Percentiles rank a stretch among this genome's conserved stretches.
Evolutionary conservation across 1,284 basidiomycete species (phyloP).

Genomic region (Malassezia restricta): DNA sequence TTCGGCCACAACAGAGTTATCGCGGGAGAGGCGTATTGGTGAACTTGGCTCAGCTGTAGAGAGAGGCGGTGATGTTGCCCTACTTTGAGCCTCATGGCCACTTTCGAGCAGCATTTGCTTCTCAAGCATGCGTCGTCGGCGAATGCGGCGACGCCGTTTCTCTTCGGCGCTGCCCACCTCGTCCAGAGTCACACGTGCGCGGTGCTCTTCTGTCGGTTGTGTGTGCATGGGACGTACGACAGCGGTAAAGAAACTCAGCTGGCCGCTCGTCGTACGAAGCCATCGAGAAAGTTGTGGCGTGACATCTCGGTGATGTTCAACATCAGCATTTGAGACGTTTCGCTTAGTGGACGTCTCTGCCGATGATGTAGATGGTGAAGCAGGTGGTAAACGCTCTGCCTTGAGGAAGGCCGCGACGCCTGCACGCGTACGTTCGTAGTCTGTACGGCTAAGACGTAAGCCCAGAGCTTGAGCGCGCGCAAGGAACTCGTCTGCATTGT

Average conservation of each 20-base stretch:
- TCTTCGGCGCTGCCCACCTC: conserved; percentile 30
- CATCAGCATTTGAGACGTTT: not conserved
- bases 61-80: not conserved
- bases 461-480: conserved; percentile 42
- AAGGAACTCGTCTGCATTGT: conserved; percentile 35
- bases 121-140: conserved; percentile 20
- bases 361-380: not conserved
- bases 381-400: conserved; percentile 25
- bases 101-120: conserved; percentile 20
- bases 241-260: conserved; percentile 29
- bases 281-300: conserved; percentile 10
- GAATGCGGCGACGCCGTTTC: conserved; percentile 18
- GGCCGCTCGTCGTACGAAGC: conserved; percentile 21
- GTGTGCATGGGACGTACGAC: conserved; percentile 17
- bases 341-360: not conserved
- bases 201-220: not conserved
- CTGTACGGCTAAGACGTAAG: conserved; percentile 34
- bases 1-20: not conserved
- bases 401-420: conserved; percentile 42
- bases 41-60: not conserved
- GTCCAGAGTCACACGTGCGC: conserved; percentile 23
- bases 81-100: not conserved
- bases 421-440: conserved; percentile 38
- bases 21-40: not conserved
- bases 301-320: not conserved